Percentiles rank a stretch among this genome's conserved stretches.
Evolutionary conservation across 768 basidiomycete species (phyloP).

Genomic region (Calocera viscosa): DNA sequence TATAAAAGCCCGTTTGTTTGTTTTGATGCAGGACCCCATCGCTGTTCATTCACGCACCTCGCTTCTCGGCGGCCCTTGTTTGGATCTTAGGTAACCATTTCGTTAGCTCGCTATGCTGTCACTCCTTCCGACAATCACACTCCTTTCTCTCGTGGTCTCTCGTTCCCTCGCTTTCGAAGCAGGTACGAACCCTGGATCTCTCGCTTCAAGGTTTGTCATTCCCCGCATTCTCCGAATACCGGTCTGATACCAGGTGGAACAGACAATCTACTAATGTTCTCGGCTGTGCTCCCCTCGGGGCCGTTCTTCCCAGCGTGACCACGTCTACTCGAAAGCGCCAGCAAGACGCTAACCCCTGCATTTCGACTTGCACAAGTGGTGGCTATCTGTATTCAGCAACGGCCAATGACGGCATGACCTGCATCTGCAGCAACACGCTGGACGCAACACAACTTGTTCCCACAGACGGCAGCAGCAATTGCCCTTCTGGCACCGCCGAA

Average conservation of each 20-base stretch:
- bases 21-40: not conserved
- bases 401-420: not conserved
- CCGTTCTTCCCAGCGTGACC: not conserved
- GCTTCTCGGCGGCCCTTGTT: not conserved
- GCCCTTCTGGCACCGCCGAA: not conserved
- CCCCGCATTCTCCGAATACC: not conserved
- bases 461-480: not conserved
- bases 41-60: not conserved
- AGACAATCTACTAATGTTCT: conserved; percentile 3
- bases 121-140: not conserved
- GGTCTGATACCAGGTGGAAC: not conserved
- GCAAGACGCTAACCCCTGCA: not conserved
- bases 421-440: conserved; percentile 2
- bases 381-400: conserved; percentile 2
- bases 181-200: not conserved
- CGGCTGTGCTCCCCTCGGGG: not conserved
- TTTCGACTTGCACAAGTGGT: not conserved
- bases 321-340: not conserved
- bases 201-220: not conserved
- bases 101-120: not conserved
- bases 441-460: conserved; percentile 2
- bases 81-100: not conserved
- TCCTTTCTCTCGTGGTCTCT: not conserved
- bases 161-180: not conserved
- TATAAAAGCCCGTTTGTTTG: conserved; percentile 5